Evolutionary conservation across 2,329 filamentous ascomycete species (phyloP), one percentile per base, ranked within the genome.

Genomic region (Claviceps citrina): DNA sequence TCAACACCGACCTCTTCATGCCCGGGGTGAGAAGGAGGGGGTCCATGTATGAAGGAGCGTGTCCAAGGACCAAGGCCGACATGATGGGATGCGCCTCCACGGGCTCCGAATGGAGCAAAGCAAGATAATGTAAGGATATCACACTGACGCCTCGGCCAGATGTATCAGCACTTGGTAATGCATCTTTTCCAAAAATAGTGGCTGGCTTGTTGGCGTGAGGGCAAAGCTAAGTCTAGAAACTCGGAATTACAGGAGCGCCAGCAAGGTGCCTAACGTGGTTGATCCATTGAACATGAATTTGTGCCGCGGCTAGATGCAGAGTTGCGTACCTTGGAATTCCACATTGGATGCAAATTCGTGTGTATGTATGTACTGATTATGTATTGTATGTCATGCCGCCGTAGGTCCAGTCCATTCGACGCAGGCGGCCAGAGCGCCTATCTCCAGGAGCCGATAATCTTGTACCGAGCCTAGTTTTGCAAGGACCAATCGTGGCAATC

Each of bases 221-320:
- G 25, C 32, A 25, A 35, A n/a, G 32, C 32, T 15, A 16, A 8
- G 32, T n/a, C 32, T 34, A 24, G 13, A n/a, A 12, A 15, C n/a
- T n/a, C n/a, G n/a, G n/a, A n/a, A n/a, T n/a, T n/a, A 31, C 18
- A 16, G 13, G 7, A 10, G 12, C 27, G 4, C n/a, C 25, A 38
- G 40, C 9, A 24, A 15, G 25, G 27, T 12, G 19, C 31, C 15
- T 26, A 15, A 15, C 19, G n/a, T 32, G 20, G 35, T 25, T n/a
- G n/a, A n/a, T n/a, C 18, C 31, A 15, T n/a, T 13, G 5, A 20
- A n/a, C 37, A 12, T 39, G 28, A 8, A 10, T 15, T 18, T 39
- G 12, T 15, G 16, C 18, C 26, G 24, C 36, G 41, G 41, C 36
- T 31, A 42, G 36, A 15, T 39, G 41, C 41, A 39, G 36, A 26